Evolutionary conservation across 257 asterid species (phyloP), one percentile per base, ranked within the genome.

Genomic region (Osmanthus fragrans): DNA sequence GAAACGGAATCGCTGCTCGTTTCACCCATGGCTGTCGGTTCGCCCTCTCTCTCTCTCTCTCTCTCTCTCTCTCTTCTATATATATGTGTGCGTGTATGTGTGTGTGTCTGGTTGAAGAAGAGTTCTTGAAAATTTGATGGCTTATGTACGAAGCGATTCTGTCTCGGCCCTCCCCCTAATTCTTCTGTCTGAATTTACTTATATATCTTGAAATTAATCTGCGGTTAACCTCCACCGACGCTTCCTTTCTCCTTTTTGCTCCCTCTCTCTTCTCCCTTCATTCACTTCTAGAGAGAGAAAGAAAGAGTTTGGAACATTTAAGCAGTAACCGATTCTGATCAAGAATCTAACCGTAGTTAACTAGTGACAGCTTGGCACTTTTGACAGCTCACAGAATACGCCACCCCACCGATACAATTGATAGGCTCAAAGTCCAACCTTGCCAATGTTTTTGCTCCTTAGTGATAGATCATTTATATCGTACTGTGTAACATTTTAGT

Each of bases 291-390:
- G 4, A 71, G 65, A 42, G 74, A 72, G 81, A 69, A 9, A 23
- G 30, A 7, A 4, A 54, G 29, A 23, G 4, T 15, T 40, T 19
- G 69, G 75, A 82, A 80, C 36, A 68, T 18, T 71, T 21, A 0
- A 12, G 85, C 75, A 21, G 25, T 12, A 75, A 75, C 69, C 18
- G 45, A 68, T 72, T 71, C 76, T 49, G 73, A 80, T 73, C 72
- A 77, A 77, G 72, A 71, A 83, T 77, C 39, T 71, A 86, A 80
- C 87, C 81, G 73, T 72, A 67, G 84, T 84, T 86, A 84, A 82
- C 83, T 81, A 83, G 82, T 68, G 77, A 81, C 70, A 79, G 36
- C 70, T 80, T 76, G 19, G 18, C 69, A 63, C 21, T 23, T 40
- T 63, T 27, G 69, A 25, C 69, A 63, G 69, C 69, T 63, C 69